Evolutionary conservation across 192 early-diverging fungal genomes (phyloP).

Genomic region (Rhizoclosmatium globosum): DNA sequence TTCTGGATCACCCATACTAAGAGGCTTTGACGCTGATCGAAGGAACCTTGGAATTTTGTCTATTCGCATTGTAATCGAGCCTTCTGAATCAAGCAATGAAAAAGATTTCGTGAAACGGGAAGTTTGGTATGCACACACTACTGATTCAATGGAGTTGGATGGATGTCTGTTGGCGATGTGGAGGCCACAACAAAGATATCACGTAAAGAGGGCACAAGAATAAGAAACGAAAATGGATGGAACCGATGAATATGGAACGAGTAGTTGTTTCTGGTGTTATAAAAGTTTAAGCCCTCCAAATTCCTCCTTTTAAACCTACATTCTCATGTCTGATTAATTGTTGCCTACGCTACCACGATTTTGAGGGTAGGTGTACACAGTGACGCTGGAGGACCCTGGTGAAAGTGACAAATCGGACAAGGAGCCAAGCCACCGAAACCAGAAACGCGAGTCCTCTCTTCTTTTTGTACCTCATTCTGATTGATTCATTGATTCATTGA

Average conservation of each 20-base stretch:
- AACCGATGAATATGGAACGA: not conserved
- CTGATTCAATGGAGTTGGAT: slow-evolving; percentile 63
- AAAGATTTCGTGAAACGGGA: slow-evolving; percentile 49
- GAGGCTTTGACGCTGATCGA: not conserved
- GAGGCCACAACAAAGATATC: slow-evolving; percentile 31
- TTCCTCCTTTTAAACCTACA: too few relatives aligned
- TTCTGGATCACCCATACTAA: not conserved
- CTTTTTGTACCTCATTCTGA: too few relatives aligned
- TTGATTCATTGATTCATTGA: too few relatives aligned
- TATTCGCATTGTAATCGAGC: not conserved
- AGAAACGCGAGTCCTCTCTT: too few relatives aligned
- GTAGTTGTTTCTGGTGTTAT: too few relatives aligned
- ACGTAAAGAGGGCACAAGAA: slow-evolving; percentile 16
- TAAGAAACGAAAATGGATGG: not conserved
- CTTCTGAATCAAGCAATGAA: not conserved
- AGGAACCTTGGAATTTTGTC: not conserved
- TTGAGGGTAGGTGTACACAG: too few relatives aligned
- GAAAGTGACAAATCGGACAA: too few relatives aligned
- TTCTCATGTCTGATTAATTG: too few relatives aligned
- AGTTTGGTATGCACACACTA: slow-evolving; percentile 76
- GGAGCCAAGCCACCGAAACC: too few relatives aligned
- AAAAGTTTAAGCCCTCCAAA: too few relatives aligned
- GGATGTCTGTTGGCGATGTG: slow-evolving; percentile 34
- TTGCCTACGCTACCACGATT: too few relatives aligned
- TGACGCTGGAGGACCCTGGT: too few relatives aligned